Percentiles rank a stretch among this genome's conserved stretches.
Evolutionary conservation across 2,329 filamentous ascomycete species (phyloP).

Genomic region (Fusarium multiceps): DNA sequence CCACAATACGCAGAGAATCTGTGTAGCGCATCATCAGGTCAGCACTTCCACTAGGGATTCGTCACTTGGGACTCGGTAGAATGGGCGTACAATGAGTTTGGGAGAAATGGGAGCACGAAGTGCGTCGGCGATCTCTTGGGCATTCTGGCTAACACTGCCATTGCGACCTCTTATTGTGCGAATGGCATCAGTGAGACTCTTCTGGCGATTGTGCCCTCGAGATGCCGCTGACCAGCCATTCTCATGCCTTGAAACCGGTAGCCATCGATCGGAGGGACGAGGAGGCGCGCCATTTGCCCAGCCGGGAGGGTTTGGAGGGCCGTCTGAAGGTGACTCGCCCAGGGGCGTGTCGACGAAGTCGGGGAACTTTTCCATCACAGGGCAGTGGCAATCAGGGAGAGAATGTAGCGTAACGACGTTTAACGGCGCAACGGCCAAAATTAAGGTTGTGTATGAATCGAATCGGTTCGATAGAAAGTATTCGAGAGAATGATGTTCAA

Average conservation of each 20-base stretch:
- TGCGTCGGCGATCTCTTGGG: conserved; percentile 91
- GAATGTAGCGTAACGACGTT: conserved; percentile 5
- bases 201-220: conserved; percentile 75
- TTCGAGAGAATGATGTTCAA: conserved; percentile 4
- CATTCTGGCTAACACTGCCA: conserved; percentile 90
- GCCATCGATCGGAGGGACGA: conserved; percentile 47
- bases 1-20: conserved; percentile 91
- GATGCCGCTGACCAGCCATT: conserved; percentile 47
- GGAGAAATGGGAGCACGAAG: conserved; percentile 90
- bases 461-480: conserved; percentile 27
- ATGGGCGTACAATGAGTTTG: conserved; percentile 77
- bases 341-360: conserved; percentile 61
- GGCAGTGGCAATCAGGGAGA: conserved; percentile 9
- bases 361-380: conserved; percentile 67
- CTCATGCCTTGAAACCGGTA: conserved; percentile 44
- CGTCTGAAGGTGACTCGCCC: conserved; percentile 45
- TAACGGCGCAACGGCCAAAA: conserved; percentile 19
- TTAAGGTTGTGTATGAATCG: conserved; percentile 4
- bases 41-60: conserved; percentile 29
- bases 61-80: conserved; percentile 18
- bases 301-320: conserved; percentile 44
- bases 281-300: conserved; percentile 47
- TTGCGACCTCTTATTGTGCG: conserved; percentile 82
- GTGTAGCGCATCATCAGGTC: conserved; percentile 47
- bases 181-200: conserved; percentile 91